Percentiles rank a stretch among this genome's conserved stretches.
These are phyloP conservation scores for Pyrrhoderma lamaoense DNA, from an alignment of 1,284 basidiomycete species.

Conservation along the genomic window DNA sequence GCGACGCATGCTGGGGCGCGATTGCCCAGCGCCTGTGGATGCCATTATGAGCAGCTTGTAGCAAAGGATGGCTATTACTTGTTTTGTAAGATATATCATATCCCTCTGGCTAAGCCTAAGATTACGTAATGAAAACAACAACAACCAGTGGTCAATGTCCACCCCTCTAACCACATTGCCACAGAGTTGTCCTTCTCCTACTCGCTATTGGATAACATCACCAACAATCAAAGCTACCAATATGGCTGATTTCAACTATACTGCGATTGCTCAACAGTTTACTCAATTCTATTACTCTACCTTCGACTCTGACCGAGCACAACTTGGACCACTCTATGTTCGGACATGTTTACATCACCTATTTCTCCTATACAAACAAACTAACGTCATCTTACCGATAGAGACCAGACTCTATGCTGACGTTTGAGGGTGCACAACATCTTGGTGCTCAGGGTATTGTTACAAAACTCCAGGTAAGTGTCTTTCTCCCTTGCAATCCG, in stretches of 20 bases:
- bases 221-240: conserved; percentile 20
- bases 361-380: neutral
- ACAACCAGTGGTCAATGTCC: too few species aligned
- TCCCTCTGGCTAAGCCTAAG: neutral
- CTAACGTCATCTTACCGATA: conserved; percentile 29
- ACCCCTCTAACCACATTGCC: too few species aligned
- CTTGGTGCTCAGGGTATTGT: conserved; percentile 57
- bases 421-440: conserved; percentile 70
- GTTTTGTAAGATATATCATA: conserved; percentile 8
- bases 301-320: conserved; percentile 57
- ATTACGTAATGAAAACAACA: conserved; percentile 9
- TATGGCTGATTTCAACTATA: conserved; percentile 64
- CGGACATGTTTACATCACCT: conserved; percentile 20
- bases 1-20: conserved; percentile 63
- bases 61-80: neutral
- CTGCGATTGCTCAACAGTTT: conserved; percentile 55
- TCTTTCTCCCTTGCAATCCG: conserved; percentile 38
- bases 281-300: conserved; percentile 68
- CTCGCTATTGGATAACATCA: conserved; percentile 17
- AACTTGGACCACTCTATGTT: conserved; percentile 66
- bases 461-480: conserved; percentile 55
- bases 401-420: conserved; percentile 84
- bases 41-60: conserved; percentile 6
- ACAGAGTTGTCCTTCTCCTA: conserved; percentile 15
- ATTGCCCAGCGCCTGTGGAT: conserved; percentile 17